Evolutionary conservation across 164 flowering plant genomes (phyloP).

Genomic region (Annona cherimola): DNA sequence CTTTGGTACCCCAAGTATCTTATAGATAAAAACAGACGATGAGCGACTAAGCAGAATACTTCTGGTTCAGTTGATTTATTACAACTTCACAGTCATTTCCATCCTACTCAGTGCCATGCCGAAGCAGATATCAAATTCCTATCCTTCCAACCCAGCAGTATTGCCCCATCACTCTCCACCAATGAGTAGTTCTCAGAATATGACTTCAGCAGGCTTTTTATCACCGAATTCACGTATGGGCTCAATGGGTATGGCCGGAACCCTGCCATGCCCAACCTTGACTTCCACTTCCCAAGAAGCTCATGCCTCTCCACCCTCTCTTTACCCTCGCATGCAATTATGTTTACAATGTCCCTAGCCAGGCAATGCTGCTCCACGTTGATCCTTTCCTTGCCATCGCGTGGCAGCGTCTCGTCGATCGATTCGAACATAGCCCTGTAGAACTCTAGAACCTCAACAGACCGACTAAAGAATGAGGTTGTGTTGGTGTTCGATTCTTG

Average conservation of each 20-base stretch:
- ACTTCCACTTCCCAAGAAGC: constrained; percentile 74
- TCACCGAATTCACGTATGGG: constrained; percentile 55
- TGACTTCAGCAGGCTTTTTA: constrained; percentile 35
- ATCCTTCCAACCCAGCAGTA: constrained; percentile 66
- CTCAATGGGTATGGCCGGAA: constrained; percentile 58
- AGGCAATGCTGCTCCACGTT: constrained; percentile 69
- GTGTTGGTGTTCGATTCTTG: constrained; percentile 86
- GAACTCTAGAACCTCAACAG: constrained; percentile 50
- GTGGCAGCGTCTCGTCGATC: constrained; percentile 47
- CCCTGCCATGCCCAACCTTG: constrained; percentile 74
- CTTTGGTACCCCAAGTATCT: neutral
- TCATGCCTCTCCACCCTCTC: constrained; percentile 81
- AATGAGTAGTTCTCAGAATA: constrained; percentile 61
- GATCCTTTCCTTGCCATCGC: constrained; percentile 56
- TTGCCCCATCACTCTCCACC: constrained; percentile 65
- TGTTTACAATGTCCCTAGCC: constrained; percentile 73
- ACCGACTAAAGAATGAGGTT: constrained; percentile 56
- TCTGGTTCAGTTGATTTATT: neutral
- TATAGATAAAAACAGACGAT: neutral
- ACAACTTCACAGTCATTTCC: neutral
- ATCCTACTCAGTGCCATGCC: constrained; percentile 55
- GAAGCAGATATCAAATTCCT: constrained; percentile 65
- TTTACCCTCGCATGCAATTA: constrained; percentile 70
- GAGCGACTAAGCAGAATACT: neutral
- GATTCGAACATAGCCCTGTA: constrained; percentile 84